phyloP scores from a whole-genome alignment of 202 grass and related monocot genomes.

The Panicum virgatum region DNA sequence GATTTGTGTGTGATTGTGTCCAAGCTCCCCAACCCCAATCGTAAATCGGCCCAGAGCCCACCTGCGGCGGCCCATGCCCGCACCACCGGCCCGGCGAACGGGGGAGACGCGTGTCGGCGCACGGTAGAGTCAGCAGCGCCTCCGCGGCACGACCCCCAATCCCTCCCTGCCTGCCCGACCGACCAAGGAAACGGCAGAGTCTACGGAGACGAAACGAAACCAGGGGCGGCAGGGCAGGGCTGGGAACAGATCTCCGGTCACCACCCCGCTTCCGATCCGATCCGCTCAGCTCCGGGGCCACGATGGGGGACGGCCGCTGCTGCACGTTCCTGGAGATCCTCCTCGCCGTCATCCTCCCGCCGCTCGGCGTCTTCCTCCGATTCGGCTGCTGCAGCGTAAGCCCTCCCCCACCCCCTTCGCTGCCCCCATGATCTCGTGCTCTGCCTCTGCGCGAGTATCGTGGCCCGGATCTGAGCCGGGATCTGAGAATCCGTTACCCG shows the following conservation, averaged over 20 bases:
- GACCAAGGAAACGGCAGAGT: not conserved
- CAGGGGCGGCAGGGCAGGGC: not conserved
- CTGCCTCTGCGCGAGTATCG: not conserved
- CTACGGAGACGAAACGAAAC: not conserved
- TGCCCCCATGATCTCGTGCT: not conserved
- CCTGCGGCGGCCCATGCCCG: not conserved
- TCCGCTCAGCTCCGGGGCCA: not conserved
- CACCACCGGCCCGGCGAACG: not conserved
- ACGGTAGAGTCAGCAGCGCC: not conserved
- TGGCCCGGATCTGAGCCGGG: not conserved
- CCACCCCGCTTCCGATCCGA: not conserved
- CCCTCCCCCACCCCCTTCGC: too few species aligned
- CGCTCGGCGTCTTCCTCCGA: constrained; percentile 82
- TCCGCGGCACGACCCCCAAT: not conserved
- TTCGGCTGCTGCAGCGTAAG: constrained; percentile 75
- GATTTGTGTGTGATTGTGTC: not conserved
- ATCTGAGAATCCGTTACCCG: not conserved
- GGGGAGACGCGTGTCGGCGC: not conserved
- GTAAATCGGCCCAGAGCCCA: not conserved
- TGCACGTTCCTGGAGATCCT: constrained; percentile 81
- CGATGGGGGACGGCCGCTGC: constrained; percentile 59
- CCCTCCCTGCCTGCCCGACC: not conserved
- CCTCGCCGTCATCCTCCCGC: constrained; percentile 68
- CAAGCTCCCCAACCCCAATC: too few species aligned
- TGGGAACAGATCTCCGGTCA: not conserved